A percentile compares a stretch with the other conserved stretches of the same genome.
These are phyloP conservation scores for Anaeramoeba ignava DNA, from an alignment of 78 protist species.

Conservation along the genomic window DNA sequence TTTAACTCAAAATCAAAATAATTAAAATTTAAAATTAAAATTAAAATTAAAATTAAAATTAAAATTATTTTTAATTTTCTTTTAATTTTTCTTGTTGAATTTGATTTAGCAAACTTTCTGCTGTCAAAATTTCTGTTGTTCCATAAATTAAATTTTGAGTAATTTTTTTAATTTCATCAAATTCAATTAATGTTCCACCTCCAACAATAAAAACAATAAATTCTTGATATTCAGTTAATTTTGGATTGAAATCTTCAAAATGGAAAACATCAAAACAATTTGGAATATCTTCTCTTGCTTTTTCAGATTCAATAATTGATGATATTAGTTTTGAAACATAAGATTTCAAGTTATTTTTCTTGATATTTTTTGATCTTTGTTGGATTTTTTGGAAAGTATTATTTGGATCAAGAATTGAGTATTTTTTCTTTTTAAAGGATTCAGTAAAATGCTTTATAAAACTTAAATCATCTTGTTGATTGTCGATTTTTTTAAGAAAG, in stretches of 20 bases:
- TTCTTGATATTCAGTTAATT: slow-evolving; percentile 39
- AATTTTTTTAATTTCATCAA: slow-evolving; percentile 45
- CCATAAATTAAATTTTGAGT: not conserved
- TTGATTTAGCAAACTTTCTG: not conserved
- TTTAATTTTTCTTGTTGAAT: not conserved
- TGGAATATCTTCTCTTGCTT: not conserved
- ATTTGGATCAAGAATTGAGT: not conserved
- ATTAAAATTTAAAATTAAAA: too few relatives aligned
- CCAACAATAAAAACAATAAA: slow-evolving; percentile 77
- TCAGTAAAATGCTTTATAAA: not conserved
- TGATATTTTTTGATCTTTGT: too few relatives aligned
- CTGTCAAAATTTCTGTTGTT: not conserved
- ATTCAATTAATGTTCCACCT: slow-evolving; percentile 80
- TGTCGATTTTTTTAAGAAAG: slow-evolving; percentile 9
- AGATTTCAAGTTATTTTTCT: too few relatives aligned
- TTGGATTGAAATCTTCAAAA: slow-evolving; percentile 56
- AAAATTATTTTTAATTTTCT: too few relatives aligned
- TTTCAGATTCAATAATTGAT: slow-evolving; percentile 45
- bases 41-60: too few relatives aligned
- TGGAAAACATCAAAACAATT: slow-evolving; percentile 28
- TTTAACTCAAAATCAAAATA: too few relatives aligned
- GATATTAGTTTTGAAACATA: slow-evolving; percentile 39
- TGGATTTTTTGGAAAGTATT: not conserved
- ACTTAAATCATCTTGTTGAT: not conserved
- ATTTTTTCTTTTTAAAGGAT: not conserved